Conservation (phyloP, 108 stramenopile species). For the Discostella stelligeroides region DNA sequence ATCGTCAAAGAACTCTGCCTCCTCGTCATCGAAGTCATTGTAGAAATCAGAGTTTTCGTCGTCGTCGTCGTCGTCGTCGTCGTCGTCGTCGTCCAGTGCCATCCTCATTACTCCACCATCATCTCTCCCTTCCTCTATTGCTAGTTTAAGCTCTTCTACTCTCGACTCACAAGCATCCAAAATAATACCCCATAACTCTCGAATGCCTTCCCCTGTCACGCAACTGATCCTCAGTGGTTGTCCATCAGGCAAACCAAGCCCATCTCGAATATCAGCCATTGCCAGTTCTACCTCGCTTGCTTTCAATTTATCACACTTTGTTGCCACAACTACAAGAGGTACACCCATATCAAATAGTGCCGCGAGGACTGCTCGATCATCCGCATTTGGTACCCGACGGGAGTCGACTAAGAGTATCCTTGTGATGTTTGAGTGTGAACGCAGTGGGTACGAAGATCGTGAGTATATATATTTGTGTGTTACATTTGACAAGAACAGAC, state of each 20-base stretch:
- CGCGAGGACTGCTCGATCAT: constrained; percentile 85
- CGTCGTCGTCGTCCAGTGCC: constrained; percentile 29
- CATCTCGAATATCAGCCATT: constrained; percentile 57
- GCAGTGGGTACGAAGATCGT: neutral
- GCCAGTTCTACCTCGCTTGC: constrained; percentile 48
- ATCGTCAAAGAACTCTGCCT: constrained; percentile 51
- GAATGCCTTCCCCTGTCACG: constrained; percentile 73
- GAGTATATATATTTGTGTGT: no score
- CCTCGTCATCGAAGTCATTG: constrained; percentile 18
- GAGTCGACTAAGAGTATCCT: constrained; percentile 87
- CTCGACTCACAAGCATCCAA: constrained; percentile 80
- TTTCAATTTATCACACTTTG: constrained; percentile 89
- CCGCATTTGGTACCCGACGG: constrained; percentile 76
- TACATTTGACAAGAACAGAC: no score
- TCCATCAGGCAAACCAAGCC: constrained; percentile 76
- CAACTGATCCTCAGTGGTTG: constrained; percentile 78
- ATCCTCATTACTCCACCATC: constrained; percentile 45
- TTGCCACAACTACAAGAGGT: constrained; percentile 87
- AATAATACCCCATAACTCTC: constrained; percentile 81
- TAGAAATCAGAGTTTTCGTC: no score
- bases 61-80: constrained; percentile 32
- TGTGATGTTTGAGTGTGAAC: no score
- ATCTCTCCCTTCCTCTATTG: constrained; percentile 52
- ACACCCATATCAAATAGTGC: constrained; percentile 86
- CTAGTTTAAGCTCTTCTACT: constrained; percentile 60